phyloP scores from a whole-genome alignment of 2,329 filamentous ascomycete genomes.

The Fusarium burgessii region DNA sequence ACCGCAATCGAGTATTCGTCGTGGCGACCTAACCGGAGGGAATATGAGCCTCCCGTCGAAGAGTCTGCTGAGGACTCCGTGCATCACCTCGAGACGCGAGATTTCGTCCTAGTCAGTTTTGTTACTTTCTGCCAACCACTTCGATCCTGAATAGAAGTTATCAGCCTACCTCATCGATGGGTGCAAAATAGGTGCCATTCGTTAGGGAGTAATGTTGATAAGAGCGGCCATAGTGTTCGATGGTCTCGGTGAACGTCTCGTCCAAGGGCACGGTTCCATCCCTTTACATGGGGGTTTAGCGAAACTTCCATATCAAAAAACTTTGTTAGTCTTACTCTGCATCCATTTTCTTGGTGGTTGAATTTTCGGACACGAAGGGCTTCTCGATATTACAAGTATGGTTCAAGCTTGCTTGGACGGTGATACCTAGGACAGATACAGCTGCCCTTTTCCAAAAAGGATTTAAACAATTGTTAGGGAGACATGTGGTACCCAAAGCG shows the following conservation, averaged over 20 bases:
- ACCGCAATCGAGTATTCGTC: conserved; percentile 77
- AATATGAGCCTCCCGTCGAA: conserved; percentile 78
- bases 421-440: conserved; percentile 26
- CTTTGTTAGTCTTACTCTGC: conserved; percentile 47
- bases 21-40: conserved; percentile 69
- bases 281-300: conserved; percentile 52
- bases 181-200: conserved; percentile 74
- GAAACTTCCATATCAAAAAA: conserved; percentile 13
- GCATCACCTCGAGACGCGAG: conserved; percentile 72
- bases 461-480: conserved; percentile 42
- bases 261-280: conserved; percentile 67
- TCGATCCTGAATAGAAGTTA: background rate
- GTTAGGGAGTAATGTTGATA: conserved; percentile 77
- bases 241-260: conserved; percentile 67
- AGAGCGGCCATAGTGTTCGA: conserved; percentile 70
- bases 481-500: conserved; percentile 50
- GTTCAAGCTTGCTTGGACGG: conserved; percentile 8
- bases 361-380: conserved; percentile 7
- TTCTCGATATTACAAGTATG: conserved; percentile 18
- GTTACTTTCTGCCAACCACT: conserved; percentile 23
- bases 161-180: conserved; percentile 74
- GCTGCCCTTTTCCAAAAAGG: conserved; percentile 33
- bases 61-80: conserved; percentile 70
- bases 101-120: conserved; percentile 70
- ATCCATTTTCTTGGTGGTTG: conserved; percentile 44